Evolutionary conservation across 208 protist species (phyloP), one percentile per base, ranked within the genome.

Genomic region (Sergeia podlipaevii): DNA sequence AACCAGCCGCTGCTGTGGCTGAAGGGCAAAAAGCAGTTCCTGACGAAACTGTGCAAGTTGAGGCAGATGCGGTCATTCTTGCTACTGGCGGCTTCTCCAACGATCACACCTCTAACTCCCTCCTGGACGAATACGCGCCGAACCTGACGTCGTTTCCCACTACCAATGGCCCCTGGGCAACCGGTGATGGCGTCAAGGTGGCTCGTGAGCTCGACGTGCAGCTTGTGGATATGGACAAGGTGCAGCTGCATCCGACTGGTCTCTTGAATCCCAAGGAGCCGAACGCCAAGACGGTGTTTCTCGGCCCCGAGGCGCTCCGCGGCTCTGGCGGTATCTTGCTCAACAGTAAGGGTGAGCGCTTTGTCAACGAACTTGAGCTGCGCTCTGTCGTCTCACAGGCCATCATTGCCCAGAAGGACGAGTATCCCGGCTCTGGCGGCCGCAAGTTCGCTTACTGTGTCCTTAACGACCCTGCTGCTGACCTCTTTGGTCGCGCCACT

Each of bases 181-280:
- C 74, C 18, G 89, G 89, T 54, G 86, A 94, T 48, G 85, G 85
- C 38, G 80, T 92, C 2, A 89, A 87, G 65, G 72, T 80, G 42
- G 84, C 80, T 1, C 61, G 68, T 27, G 45, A 74, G 24, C 56
- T 96, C 32, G 87, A 83, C 28, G 92, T 73, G 11, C 57, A 60
- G 18, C 62, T 94, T 37, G 78, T 96, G 21, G 83, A 97, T 61
- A 96, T 98, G 89, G 92, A 97, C 67, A 80, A 97, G 68, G 88
- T 97, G 45, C 88, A 95, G 65, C 70, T 99, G 11, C 97, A 99
- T 59, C 97, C 97, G n/a, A 99, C 97, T 23, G 93, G 89, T 18
- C 92, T 98, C 26, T 46, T 98, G 13, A 71, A 98, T 60, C 92
- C 94, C 6, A 85, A 81, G 39, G 76, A 98, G 28, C 97, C 96